Evolutionary conservation across 2,329 filamentous ascomycete species (phyloP), one percentile per base, ranked within the genome.

Genomic region (Chrysoporthe austroafricana): DNA sequence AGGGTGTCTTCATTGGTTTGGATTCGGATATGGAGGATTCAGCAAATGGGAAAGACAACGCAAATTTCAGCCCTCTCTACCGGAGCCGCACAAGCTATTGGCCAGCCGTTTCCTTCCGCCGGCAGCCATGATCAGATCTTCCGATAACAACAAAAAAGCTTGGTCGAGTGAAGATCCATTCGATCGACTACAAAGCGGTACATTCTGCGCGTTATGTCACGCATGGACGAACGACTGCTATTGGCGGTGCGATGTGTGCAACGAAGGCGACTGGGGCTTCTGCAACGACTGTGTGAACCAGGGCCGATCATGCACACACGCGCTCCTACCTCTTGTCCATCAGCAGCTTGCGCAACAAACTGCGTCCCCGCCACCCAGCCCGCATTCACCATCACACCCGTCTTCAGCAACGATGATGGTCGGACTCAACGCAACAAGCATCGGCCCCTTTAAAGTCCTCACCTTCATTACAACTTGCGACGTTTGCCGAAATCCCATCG

Each of bases 201-300:
- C 92, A 6, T 97, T 97, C 77, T 98, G 95, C 76, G 88, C 91
- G 48, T 85, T 86, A 60, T 97, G 95, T 76, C 82, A 85, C 21
- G 82, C 86, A 0, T 91, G 88, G 82, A 86, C 93, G 0, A 94
- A 96, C 73, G 86, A 90, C 63, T 96, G 93, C 78, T 97, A 92
- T 78, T 98, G 94, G 95, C 90, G 92, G 70, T 98, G 95, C 77
- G 88, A 91, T 68, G 77, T 85, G 36, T 98, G 95, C 79, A 97
- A 97, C 73, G 89, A 96, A 70, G 95, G 93, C 5, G 94, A 96
- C 75, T 98, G 94, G 94, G 95, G 95, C 0, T 97, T 93, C 76
- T 98, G 95, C 79, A 93, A 94, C 73, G 81, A 85, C 69, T 98
- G 95, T 72, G 93, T 97, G 42, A 94, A 95, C 68, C 89, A 90